Conservation (phyloP, 306 rosid genomes). For the Leucaena leucocephala region DNA sequence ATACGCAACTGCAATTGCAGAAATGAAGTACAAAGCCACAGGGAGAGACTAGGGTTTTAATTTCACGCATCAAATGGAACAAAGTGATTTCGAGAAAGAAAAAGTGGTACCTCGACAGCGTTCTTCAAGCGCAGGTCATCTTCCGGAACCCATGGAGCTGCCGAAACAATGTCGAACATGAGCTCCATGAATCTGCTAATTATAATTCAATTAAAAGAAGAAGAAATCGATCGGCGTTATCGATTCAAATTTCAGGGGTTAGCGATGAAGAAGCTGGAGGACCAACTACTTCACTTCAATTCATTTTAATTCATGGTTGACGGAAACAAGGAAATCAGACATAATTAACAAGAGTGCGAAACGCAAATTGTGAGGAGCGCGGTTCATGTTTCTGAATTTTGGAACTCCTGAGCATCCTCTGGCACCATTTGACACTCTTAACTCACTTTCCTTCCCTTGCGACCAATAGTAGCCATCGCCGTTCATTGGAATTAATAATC, state of each 20-base stretch:
- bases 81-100: background rate
- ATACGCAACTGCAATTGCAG: background rate
- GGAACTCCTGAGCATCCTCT: background rate
- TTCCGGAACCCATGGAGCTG: slow-evolving; percentile 62
- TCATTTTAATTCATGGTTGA: slow-evolving; percentile 4
- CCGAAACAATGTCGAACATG: slow-evolving; percentile 35
- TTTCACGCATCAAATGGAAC: background rate
- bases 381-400: background rate
- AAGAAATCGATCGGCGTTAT: background rate
- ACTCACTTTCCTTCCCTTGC: background rate
- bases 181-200: slow-evolving; percentile 29
- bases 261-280: background rate
- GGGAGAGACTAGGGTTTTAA: slow-evolving; percentile 35
- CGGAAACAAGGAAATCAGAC: background rate
- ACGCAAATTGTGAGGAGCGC: background rate
- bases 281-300: background rate
- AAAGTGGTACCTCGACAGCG: slow-evolving; percentile 69
- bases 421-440: background rate
- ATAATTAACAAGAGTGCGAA: background rate
- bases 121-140: slow-evolving; percentile 79
- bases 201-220: background rate
- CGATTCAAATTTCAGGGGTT: slow-evolving; percentile 1
- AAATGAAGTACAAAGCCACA: background rate
- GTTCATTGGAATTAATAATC: background rate
- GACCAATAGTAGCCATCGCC: background rate